Evolutionary conservation across 2,329 filamentous ascomycete genomes (phyloP).

Genomic region (Sordariomycetes sp.): DNA sequence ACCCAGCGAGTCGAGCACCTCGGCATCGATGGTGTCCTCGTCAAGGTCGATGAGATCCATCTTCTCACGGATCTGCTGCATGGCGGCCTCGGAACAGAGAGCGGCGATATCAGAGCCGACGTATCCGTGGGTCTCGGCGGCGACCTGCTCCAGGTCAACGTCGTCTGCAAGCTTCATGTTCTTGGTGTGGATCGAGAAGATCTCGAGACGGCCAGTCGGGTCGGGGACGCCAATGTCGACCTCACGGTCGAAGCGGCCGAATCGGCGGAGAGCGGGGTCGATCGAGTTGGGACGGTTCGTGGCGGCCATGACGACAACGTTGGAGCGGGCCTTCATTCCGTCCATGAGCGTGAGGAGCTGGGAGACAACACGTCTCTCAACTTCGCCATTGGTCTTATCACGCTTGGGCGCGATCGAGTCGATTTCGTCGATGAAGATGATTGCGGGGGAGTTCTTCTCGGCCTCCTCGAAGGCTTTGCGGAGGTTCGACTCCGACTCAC

Average conservation of each 20-base stretch:
- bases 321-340: constrained; percentile 98
- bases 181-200: constrained; percentile 99
- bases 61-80: constrained; percentile 99
- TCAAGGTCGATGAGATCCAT: constrained; percentile 99
- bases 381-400: constrained; percentile 99
- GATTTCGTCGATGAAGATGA: constrained; percentile 99
- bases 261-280: constrained; percentile 91
- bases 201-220: constrained; percentile 95
- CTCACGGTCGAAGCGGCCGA: constrained; percentile 97
- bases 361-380: constrained; percentile 95
- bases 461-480: constrained; percentile 99
- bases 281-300: constrained; percentile 99
- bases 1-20: constrained; percentile 93
- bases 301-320: constrained; percentile 97
- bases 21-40: constrained; percentile 96
- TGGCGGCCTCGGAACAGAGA: constrained; percentile 95
- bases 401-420: constrained; percentile 98
- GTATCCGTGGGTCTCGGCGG: constrained; percentile 95
- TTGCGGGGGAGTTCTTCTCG: constrained; percentile 97
- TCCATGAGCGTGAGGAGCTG: constrained; percentile 97
- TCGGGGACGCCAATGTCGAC: constrained; percentile 98
- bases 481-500: constrained; percentile 96
- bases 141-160: constrained; percentile 92
- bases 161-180: constrained; percentile 99
- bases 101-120: constrained; percentile 97